Conservation (phyloP, 2,329 filamentous ascomycete genomes). For the Sphaerostilbella broomeana region DNA sequence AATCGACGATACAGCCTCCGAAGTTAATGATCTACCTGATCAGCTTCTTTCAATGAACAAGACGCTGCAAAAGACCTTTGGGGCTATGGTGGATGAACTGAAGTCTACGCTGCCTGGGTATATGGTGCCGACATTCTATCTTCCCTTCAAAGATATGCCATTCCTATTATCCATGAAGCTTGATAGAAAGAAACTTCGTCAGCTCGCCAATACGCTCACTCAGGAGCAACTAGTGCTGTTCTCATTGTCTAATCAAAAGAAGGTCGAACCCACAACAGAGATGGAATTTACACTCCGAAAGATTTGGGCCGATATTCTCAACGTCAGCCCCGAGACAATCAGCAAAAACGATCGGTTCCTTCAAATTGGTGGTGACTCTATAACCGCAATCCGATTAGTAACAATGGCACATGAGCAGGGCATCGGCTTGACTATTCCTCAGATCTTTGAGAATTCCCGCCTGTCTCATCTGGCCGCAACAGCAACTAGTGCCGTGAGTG, state of each 20-base stretch:
- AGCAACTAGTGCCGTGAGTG: not conserved
- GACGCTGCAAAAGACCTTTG: not conserved
- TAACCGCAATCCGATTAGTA: conserved; percentile 17
- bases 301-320: conserved; percentile 8
- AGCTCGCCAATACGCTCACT: not conserved
- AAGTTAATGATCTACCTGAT: not conserved
- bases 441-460: conserved; percentile 5
- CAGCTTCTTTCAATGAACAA: not conserved
- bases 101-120: conserved; percentile 21
- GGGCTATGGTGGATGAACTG: not conserved
- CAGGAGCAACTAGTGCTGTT: not conserved
- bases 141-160: conserved; percentile 20
- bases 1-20: not conserved
- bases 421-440: not conserved
- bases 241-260: not conserved
- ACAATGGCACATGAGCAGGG: conserved; percentile 1
- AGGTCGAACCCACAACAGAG: conserved; percentile 8
- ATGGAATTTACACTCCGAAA: conserved; percentile 1
- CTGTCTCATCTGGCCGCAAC: conserved; percentile 2
- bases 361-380: conserved; percentile 36
- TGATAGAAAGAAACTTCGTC: conserved; percentile 10
- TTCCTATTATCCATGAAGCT: conserved; percentile 16
- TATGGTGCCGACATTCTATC: conserved; percentile 29
- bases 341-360: conserved; percentile 30
- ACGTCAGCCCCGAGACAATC: not conserved